Conservation (phyloP, 1,284 basidiomycete genomes). For the Ustilago crameri region DNA sequence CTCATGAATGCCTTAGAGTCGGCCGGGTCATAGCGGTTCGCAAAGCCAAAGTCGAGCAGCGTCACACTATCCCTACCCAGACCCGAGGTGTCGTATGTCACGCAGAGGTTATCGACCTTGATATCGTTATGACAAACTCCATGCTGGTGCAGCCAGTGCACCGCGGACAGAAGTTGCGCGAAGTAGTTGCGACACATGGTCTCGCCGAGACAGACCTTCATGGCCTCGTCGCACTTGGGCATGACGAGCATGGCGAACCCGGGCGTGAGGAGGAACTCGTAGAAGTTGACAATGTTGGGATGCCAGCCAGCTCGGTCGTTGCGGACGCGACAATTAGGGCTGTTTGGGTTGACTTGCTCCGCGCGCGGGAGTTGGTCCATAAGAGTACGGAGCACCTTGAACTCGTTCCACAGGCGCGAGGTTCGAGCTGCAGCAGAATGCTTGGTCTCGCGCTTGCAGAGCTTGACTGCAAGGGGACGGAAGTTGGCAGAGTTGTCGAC, state of each 20-base stretch:
- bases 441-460: slow-evolving; percentile 49
- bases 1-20: slow-evolving; percentile 42
- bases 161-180: slow-evolving; percentile 44
- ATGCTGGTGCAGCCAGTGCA: slow-evolving; percentile 58
- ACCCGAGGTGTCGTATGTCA: slow-evolving; percentile 45
- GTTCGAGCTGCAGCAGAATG: slow-evolving; percentile 42
- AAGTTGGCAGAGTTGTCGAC: slow-evolving; percentile 32
- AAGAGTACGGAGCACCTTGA: slow-evolving; percentile 49
- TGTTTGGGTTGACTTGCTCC: slow-evolving; percentile 33
- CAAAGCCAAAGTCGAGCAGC: slow-evolving; percentile 60
- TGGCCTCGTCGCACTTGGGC: slow-evolving; percentile 56
- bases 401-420: slow-evolving; percentile 60
- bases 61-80: slow-evolving; percentile 29
- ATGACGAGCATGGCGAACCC: slow-evolving; percentile 51
- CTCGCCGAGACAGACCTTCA: slow-evolving; percentile 58
- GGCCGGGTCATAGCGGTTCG: slow-evolving; percentile 50
- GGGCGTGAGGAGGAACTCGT: slow-evolving; percentile 54
- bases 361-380: slow-evolving; percentile 41
- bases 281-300: slow-evolving; percentile 51
- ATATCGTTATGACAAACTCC: slow-evolving; percentile 59
- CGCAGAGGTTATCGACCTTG: slow-evolving; percentile 58
- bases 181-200: slow-evolving; percentile 51
- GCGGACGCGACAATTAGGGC: slow-evolving; percentile 35
- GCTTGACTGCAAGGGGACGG: slow-evolving; percentile 50
- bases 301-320: slow-evolving; percentile 48